A percentile compares a stretch with the other conserved stretches of the same genome.
phyloP scores from a whole-genome alignment of 208 protist species.

The Wallacemonas sp. region DNA sequence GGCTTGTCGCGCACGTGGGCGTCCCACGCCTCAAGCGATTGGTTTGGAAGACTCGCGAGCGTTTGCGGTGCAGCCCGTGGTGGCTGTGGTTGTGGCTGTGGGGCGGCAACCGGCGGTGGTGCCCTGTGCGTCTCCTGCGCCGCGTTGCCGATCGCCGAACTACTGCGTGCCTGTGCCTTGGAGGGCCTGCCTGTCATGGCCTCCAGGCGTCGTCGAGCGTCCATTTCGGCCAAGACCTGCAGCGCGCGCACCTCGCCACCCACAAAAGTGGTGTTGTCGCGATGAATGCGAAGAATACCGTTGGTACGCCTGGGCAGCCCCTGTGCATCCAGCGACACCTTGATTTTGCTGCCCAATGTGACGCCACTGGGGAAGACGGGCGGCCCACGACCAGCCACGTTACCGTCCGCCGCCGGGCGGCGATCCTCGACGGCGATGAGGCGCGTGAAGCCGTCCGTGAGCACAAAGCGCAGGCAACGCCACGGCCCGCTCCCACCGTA shows the following conservation, averaged over 20 bases:
- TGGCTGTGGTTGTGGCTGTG: not conserved
- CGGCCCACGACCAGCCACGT: constrained; percentile 2
- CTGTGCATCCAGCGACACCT: constrained; percentile 1
- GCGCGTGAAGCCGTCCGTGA: constrained; percentile 75
- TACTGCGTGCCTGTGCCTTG: not conserved
- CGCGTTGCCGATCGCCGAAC: not conserved
- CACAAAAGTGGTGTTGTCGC: constrained; percentile 41
- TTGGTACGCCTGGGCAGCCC: constrained; percentile 13
- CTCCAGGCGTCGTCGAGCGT: constrained; percentile 30
- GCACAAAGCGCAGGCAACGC: constrained; percentile 40
- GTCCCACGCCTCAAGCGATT: constrained; percentile 15
- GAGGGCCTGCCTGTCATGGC: constrained; percentile 43
- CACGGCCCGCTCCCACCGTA: constrained; percentile 21
- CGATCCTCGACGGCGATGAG: constrained; percentile 55
- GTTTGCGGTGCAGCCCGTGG: not conserved
- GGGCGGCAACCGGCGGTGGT: not conserved
- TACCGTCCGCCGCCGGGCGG: not conserved
- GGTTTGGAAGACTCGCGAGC: constrained; percentile 16
- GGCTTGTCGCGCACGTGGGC: constrained; percentile 7
- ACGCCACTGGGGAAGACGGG: constrained; percentile 39
- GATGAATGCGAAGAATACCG: constrained; percentile 49
- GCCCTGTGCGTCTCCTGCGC: not conserved
- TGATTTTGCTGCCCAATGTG: constrained; percentile 55
- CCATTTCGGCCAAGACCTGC: constrained; percentile 38
- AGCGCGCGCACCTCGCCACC: constrained; percentile 49